Evolutionary conservation across 2,329 filamentous ascomycete genomes (phyloP).

Genomic region (Colletotrichum tamarilloi): DNA sequence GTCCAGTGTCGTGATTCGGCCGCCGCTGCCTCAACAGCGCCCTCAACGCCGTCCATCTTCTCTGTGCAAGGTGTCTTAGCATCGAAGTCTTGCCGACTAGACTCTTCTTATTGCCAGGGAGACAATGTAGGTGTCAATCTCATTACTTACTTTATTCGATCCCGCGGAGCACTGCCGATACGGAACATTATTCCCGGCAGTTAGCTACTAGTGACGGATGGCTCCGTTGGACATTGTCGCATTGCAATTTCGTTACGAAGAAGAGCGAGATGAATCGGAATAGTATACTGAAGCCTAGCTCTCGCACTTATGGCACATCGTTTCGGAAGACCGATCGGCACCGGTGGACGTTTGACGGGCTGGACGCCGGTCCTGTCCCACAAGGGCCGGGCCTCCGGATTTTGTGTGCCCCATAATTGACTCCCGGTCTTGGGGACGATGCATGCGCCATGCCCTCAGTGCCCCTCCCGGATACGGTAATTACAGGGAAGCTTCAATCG

Average conservation of each 20-base stretch:
- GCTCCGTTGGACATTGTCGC: not conserved
- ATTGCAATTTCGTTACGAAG: not conserved
- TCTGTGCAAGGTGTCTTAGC: not conserved
- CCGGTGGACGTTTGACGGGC: not conserved
- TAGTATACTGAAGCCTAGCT: not conserved
- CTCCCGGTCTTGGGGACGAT: not conserved
- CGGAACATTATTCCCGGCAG: not conserved
- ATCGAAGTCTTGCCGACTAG: not conserved
- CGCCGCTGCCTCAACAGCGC: conserved; percentile 6
- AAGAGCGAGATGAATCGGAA: not conserved
- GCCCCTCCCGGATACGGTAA: not conserved
- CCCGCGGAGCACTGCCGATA: not conserved
- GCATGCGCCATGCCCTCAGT: not conserved
- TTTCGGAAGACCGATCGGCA: not conserved
- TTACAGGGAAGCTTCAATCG: too few species aligned
- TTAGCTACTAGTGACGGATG: not conserved
- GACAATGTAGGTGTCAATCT: not conserved
- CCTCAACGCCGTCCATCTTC: not conserved
- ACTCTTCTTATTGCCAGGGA: not conserved
- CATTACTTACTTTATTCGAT: not conserved
- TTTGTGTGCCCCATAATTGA: not conserved
- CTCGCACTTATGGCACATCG: not conserved
- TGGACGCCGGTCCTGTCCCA: not conserved
- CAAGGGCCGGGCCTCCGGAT: not conserved
- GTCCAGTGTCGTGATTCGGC: conserved; percentile 33